Evolutionary conservation across 345 rosid species (phyloP), one percentile per base, ranked within the genome.

Genomic region (Dimocarpus longan): DNA sequence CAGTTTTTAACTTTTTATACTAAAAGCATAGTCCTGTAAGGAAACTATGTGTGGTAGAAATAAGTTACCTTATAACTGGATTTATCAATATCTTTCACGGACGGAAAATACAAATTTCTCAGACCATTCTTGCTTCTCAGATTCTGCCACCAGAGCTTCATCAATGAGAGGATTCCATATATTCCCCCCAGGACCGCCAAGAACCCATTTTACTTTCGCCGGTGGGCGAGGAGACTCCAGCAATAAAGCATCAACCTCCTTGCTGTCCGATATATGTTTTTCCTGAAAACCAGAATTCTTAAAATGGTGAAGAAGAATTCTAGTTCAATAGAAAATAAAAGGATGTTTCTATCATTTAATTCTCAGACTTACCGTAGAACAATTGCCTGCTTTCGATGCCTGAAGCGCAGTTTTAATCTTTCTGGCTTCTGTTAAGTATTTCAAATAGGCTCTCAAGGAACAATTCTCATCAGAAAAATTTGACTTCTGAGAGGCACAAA

Each of bases 141-240:
- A 83, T 70, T 84, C 82, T 68, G 90, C 82, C 24, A 89, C 85
- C n/a, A 68, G 64, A 26, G 82, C 81, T 50, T 88, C 92, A 3
- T 50, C 84, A 28, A 89, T 39, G 37, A 78, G 70, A 13, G 91
- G 76, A 32, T 78, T 85, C 87, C 90, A 90, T 50, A 42, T 44
- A 66, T 74, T 80, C 72, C 85, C 90, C 10, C 84, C 64, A 6
- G 85, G 81, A 79, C 90, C 86, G 6, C 80, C 80, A 52, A 90
- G 86, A 72, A 92, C 91, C 93, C 96, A 90, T 67, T 90, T 90
- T 6, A 88, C 82, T 83, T 82, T 84, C 52, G 79, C 67, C 0
- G 91, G 89, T 19, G 85, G 86, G 65, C 39, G 83, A 67, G 77
- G 11, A 60, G 44, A 68, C 42, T 77, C 70, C 1, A 66, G 48